These are phyloP conservation scores for Escallonia rubra DNA, from an alignment of 129 eudicot species.

Conservation along the genomic window DNA sequence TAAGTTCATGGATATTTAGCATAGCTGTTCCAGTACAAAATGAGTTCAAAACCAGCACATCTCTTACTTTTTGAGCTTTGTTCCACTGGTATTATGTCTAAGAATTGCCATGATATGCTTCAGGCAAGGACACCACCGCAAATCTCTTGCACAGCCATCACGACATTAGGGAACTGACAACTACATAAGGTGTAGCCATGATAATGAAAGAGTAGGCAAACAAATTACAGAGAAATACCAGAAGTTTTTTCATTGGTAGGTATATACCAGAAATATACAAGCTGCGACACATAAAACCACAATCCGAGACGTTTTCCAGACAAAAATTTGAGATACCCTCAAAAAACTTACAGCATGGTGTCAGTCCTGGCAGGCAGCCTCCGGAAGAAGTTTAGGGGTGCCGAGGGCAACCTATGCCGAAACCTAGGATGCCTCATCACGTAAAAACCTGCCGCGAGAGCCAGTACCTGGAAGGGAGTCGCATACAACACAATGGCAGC, in stretches of 20 bases:
- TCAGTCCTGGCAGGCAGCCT: conserved; percentile 80
- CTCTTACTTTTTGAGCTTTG: too few relatives aligned
- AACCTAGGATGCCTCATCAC: conserved; percentile 91
- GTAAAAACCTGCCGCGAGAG: conserved; percentile 43
- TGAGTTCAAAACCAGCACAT: too few relatives aligned
- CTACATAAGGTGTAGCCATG: background rate
- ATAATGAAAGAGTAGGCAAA: background rate
- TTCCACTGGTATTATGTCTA: too few relatives aligned
- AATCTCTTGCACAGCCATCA: too few relatives aligned
- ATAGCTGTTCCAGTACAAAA: too few relatives aligned
- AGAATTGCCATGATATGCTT: too few relatives aligned
- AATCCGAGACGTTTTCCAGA: background rate
- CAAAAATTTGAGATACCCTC: background rate
- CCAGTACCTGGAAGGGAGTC: conserved; percentile 69
- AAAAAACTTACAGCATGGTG: conserved; percentile 59
- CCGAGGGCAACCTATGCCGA: conserved; percentile 68
- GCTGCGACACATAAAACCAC: background rate
- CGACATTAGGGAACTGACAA: too few relatives aligned
- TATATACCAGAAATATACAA: background rate
- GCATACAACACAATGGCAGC: conserved; percentile 18
- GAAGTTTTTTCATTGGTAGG: too few relatives aligned
- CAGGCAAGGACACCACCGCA: too few relatives aligned
- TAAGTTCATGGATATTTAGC: too few relatives aligned
- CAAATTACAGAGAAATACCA: background rate
- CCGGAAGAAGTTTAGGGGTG: conserved; percentile 68